phyloP scores from a whole-genome alignment of 345 rosid species.

The Citrus hindsii region DNA sequence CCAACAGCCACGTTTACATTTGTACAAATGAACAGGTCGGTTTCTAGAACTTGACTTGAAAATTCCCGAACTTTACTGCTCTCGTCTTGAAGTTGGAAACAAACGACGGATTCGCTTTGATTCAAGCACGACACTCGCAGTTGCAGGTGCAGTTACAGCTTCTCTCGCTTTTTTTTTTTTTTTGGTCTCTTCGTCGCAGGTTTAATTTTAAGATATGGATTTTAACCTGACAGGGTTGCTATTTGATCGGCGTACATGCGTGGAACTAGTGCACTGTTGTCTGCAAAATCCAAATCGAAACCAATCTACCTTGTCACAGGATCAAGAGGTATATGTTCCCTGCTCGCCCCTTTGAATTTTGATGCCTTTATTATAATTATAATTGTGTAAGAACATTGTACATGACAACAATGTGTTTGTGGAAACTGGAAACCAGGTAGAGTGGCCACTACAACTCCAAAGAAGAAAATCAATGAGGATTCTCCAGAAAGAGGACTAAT shows the following conservation, averaged over 20 bases:
- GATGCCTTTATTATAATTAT: not conserved
- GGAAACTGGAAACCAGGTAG: conserved; percentile 24
- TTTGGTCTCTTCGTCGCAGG: no score
- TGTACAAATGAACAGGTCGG: not conserved
- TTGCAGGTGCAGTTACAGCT: no score
- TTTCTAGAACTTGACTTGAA: not conserved
- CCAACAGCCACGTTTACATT: no score
- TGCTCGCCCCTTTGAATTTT: not conserved
- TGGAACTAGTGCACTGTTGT: conserved; percentile 21
- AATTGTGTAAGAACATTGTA: not conserved
- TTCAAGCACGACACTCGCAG: not conserved
- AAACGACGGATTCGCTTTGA: not conserved
- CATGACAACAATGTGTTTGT: not conserved
- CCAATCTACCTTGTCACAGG: conserved; percentile 24
- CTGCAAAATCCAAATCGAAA: conserved; percentile 30
- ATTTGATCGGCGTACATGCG: conserved; percentile 24
- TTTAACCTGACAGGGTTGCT: not conserved
- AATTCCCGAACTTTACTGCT: not conserved
- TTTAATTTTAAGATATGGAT: not conserved
- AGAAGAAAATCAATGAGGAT: conserved; percentile 26
- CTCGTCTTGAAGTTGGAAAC: not conserved
- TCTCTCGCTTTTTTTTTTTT: no score
- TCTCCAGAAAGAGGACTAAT: conserved; percentile 11
- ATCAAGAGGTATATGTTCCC: conserved; percentile 31
- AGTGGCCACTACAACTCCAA: conserved; percentile 39